These are phyloP conservation scores for Torulaspora franciscae DNA, from an alignment of 805 yeast genomes.

Conservation along the genomic window DNA sequence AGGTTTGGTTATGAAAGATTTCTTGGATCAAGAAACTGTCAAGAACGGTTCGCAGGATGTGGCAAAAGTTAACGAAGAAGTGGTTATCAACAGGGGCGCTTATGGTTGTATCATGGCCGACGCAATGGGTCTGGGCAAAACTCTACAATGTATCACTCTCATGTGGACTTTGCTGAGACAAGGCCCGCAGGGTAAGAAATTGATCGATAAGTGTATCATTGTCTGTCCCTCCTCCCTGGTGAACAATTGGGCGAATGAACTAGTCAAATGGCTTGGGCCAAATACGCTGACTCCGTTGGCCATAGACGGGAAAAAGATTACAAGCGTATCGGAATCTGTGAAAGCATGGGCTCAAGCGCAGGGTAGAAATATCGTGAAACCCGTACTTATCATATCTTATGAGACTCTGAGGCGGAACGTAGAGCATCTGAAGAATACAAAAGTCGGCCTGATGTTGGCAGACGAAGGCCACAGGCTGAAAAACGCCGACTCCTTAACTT, in stretches of 20 bases:
- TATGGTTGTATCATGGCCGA: constrained; percentile 98
- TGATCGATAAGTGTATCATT: constrained; percentile 84
- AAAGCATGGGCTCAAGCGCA: constrained; percentile 81
- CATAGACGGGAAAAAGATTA: constrained; percentile 73
- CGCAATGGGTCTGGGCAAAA: constrained; percentile 93
- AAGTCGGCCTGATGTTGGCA: constrained; percentile 80
- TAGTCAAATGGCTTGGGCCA: constrained; percentile 90
- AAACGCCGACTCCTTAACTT: constrained; percentile 88
- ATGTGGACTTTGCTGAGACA: constrained; percentile 91
- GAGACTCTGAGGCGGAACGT: constrained; percentile 88
- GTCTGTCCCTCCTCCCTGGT: constrained; percentile 95
- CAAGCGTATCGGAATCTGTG: constrained; percentile 62
- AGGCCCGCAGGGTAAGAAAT: constrained; percentile 73
- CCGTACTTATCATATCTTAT: constrained; percentile 89
- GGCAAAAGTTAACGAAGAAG: background rate
- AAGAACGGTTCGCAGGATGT: constrained; percentile 8
- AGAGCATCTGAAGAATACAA: constrained; percentile 64
- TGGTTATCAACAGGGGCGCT: constrained; percentile 58
- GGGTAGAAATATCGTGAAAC: constrained; percentile 86
- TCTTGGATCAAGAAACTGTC: constrained; percentile 27
- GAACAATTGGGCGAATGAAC: constrained; percentile 95
- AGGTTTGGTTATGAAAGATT: constrained; percentile 55
- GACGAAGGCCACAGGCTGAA: constrained; percentile 82
- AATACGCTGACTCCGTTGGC: constrained; percentile 87
- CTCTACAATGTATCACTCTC: constrained; percentile 80